These are phyloP conservation scores for Backusella luteola DNA, from an alignment of 192 early-diverging fungal genomes.

Conservation along the genomic window DNA sequence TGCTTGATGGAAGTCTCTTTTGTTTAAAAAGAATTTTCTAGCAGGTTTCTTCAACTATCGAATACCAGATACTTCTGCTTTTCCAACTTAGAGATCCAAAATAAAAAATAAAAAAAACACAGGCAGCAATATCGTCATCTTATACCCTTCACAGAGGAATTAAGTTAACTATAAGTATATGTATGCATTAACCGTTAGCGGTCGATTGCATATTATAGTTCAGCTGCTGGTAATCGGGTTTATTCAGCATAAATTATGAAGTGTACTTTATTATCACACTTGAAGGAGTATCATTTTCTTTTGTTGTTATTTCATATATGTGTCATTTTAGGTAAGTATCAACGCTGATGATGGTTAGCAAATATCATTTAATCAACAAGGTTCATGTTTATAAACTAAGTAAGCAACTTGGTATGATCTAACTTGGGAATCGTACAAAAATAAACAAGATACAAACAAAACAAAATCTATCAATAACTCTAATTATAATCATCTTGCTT, in stretches of 20 bases:
- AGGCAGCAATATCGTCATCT: no score
- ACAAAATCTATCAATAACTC: not conserved
- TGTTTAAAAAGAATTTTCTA: no score
- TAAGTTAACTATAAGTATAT: not conserved
- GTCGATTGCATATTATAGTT: not conserved
- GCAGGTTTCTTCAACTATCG: no score
- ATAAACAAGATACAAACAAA: not conserved
- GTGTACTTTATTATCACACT: not conserved
- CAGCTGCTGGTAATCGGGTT: not conserved
- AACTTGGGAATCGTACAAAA: not conserved
- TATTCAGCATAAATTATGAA: not conserved
- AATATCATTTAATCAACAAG: not conserved
- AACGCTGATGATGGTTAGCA: not conserved
- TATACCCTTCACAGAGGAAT: not conserved
- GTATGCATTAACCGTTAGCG: not conserved
- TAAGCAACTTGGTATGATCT: not conserved
- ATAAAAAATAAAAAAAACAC: no score
- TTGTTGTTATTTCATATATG: not conserved
- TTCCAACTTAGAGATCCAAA: no score
- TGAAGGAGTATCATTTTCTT: not conserved
- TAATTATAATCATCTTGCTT: not conserved
- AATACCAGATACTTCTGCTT: no score
- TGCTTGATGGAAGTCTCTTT: no score
- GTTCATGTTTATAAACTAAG: not conserved
- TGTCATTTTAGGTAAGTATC: not conserved